Conservation (phyloP, 768 basidiomycete genomes). For the Collybiopsis luxurians region DNA sequence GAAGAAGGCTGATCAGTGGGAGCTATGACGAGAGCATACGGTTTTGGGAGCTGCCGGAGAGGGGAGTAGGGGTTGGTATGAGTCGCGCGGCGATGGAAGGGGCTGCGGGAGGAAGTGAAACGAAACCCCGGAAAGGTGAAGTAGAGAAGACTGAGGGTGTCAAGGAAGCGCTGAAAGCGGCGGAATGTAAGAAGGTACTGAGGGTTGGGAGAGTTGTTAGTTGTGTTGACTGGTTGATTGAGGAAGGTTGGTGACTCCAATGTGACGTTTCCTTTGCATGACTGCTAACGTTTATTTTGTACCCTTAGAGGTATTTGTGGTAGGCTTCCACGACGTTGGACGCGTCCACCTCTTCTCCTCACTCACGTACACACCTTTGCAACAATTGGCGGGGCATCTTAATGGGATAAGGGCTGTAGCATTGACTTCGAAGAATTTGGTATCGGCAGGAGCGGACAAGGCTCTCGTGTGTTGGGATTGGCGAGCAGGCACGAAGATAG, state of each 20-base stretch:
- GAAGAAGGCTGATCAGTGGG: conserved; percentile 82
- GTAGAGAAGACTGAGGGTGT: conserved; percentile 19
- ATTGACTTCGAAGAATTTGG: conserved; percentile 78
- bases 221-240: conserved; percentile 82
- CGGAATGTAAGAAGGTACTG: conserved; percentile 69
- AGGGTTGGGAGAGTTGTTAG: conserved; percentile 88
- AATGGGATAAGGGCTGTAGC: conserved; percentile 91
- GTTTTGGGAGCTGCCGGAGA: conserved; percentile 76
- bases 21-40: conserved; percentile 91
- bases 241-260: conserved; percentile 74
- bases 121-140: conserved; percentile 38
- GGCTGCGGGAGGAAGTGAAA: background rate
- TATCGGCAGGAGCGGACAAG: conserved; percentile 77
- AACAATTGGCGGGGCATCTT: conserved; percentile 81
- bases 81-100: conserved; percentile 12
- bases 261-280: background rate
- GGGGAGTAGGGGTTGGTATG: conserved; percentile 15
- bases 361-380: conserved; percentile 77
- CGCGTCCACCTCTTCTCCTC: conserved; percentile 89
- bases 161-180: conserved; percentile 32
- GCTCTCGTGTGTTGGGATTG: conserved; percentile 87
- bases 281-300: background rate
- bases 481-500: conserved; percentile 85
- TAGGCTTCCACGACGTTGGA: conserved; percentile 93
- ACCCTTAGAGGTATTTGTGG: conserved; percentile 76